Conservation (phyloP, 352 stramenopile species). For the Phytophthora boehmeriae region DNA sequence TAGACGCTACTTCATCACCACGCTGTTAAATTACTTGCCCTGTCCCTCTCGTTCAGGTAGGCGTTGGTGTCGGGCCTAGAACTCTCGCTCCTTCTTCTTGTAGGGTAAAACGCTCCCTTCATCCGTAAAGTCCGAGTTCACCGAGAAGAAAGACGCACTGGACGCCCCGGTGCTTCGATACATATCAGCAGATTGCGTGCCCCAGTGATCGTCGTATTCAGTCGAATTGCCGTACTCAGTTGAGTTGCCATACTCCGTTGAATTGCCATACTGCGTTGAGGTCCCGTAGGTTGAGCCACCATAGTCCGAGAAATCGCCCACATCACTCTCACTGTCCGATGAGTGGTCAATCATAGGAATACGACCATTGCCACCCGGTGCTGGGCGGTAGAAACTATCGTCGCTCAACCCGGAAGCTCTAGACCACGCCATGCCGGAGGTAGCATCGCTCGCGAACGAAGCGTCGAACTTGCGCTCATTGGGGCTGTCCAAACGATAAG, state of each 20-base stretch:
- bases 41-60: background rate
- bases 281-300: background rate
- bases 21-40: constrained; percentile 3
- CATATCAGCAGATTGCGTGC: background rate
- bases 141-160: constrained; percentile 21
- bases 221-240: too few species aligned
- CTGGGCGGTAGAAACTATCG: constrained; percentile 1
- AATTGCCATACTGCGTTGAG: too few species aligned
- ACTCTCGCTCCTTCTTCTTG: constrained; percentile 8
- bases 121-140: constrained; percentile 20
- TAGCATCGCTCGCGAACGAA: background rate
- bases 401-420: constrained; percentile 4
- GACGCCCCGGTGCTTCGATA: constrained; percentile 7
- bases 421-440: constrained; percentile 1
- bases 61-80: constrained; percentile 7
- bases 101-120: background rate
- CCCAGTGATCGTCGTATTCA: too few species aligned
- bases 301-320: constrained; percentile 2
- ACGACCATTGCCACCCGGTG: background rate
- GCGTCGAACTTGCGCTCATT: background rate
- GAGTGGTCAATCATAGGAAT: too few species aligned
- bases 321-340: background rate
- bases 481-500: background rate
- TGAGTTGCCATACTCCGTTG: too few species aligned
- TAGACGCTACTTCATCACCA: constrained; percentile 1